phyloP scores from a whole-genome alignment of 2,329 filamentous ascomycete genomes.

The Dothiorella sarmentorum region DNA sequence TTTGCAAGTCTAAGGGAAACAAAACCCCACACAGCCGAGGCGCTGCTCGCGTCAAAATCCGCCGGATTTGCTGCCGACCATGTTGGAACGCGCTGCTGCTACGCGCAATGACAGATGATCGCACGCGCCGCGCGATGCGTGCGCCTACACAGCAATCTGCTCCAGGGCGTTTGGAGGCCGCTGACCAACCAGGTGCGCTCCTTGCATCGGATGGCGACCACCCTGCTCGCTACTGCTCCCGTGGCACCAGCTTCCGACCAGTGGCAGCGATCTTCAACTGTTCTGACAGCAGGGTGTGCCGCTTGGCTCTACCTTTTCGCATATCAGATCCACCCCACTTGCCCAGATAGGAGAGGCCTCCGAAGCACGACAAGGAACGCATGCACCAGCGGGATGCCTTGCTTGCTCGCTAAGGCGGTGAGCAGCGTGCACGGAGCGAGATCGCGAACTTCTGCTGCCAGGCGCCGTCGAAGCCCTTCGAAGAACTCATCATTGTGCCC shows the following conservation, averaged over 20 bases:
- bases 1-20: background rate
- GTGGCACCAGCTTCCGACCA: background rate
- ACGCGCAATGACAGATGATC: constrained; percentile 14
- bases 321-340: constrained; percentile 15
- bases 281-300: background rate
- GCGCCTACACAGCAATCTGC: constrained; percentile 14
- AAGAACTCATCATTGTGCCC: background rate
- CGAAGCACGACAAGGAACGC: constrained; percentile 5
- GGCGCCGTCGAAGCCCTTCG: background rate
- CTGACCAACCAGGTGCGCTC: constrained; percentile 10
- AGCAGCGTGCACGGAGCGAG: constrained; percentile 3
- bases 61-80: background rate
- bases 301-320: constrained; percentile 4
- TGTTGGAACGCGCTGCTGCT: background rate
- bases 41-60: background rate
- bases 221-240: constrained; percentile 1
- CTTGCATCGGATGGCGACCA: constrained; percentile 12
- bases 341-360: background rate
- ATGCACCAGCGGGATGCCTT: constrained; percentile 7
- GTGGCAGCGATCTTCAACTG: constrained; percentile 13
- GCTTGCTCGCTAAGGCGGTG: constrained; percentile 5
- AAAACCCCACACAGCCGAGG: constrained; percentile 4
- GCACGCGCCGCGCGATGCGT: background rate
- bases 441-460: background rate
- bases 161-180: background rate